Percentiles rank a stretch among this genome's conserved stretches.
phyloP scores from a whole-genome alignment of 169 alveolate genomes.

The Sarcocystis neurona region DNA sequence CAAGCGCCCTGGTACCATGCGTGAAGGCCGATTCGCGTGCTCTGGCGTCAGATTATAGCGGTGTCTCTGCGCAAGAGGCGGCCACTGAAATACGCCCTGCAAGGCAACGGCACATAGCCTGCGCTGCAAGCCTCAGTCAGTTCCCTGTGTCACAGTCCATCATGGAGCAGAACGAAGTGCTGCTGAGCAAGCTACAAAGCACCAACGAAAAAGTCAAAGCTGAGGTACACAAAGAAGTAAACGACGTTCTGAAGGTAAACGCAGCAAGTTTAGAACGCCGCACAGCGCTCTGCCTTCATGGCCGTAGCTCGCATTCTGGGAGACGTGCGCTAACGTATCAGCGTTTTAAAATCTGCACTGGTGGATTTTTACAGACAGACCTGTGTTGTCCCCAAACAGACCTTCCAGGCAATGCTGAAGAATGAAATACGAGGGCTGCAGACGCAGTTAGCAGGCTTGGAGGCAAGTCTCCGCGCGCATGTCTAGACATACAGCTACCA shows the following conservation, averaged over 20 bases:
- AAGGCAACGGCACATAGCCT: background rate
- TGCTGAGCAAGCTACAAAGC: background rate
- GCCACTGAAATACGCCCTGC: too few species aligned
- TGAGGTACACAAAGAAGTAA: slow-evolving; percentile 55
- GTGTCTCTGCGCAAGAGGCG: too few species aligned
- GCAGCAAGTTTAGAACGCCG: too few species aligned
- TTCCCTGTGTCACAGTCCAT: background rate
- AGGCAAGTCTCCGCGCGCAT: slow-evolving; percentile 58
- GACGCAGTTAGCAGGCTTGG: slow-evolving; percentile 43
- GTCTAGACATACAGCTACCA: too few species aligned
- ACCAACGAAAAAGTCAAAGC: slow-evolving; percentile 22
- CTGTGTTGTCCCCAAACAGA: slow-evolving; percentile 24
- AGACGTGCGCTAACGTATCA: too few species aligned
- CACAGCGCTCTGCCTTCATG: too few species aligned
- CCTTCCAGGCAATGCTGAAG: slow-evolving; percentile 50
- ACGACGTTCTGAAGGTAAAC: slow-evolving; percentile 63
- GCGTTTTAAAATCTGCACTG: too few species aligned
- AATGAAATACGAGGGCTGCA: slow-evolving; percentile 57
- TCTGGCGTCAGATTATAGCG: too few species aligned
- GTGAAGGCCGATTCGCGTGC: background rate
- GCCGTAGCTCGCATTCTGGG: too few species aligned
- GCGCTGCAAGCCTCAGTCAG: background rate
- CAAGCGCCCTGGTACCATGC: background rate
- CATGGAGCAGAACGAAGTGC: background rate
- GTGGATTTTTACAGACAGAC: background rate